Conservation (phyloP, 2,329 filamentous ascomycete species). For the Emydomyces testavorans region DNA sequence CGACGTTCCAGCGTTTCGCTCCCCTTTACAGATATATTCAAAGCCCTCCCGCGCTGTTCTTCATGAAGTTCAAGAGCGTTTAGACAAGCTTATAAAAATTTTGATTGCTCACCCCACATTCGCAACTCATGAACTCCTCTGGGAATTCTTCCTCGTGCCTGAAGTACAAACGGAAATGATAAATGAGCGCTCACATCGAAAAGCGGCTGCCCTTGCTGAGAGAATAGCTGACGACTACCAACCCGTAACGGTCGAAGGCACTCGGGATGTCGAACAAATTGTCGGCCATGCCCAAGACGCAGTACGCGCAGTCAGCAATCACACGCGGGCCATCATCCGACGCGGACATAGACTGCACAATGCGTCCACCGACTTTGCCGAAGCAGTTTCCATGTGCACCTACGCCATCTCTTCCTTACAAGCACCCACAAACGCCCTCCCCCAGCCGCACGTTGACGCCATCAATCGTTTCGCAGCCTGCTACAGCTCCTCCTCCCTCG, state of each 20-base stretch:
- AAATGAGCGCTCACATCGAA: slow-evolving; percentile 73
- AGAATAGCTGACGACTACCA: slow-evolving; percentile 81
- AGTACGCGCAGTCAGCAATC: slow-evolving; percentile 70
- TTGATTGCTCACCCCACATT: slow-evolving; percentile 85
- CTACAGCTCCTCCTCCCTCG: slow-evolving; percentile 48
- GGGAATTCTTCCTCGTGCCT: slow-evolving; percentile 97
- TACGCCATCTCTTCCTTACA: slow-evolving; percentile 42
- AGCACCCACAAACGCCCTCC: slow-evolving; percentile 50
- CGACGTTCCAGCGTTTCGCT: slow-evolving; percentile 61
- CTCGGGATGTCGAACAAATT: slow-evolving; percentile 85
- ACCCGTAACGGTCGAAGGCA: slow-evolving; percentile 57
- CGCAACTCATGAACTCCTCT: slow-evolving; percentile 89
- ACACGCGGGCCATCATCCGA: slow-evolving; percentile 70
- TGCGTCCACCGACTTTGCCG: slow-evolving; percentile 41
- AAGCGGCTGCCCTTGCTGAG: slow-evolving; percentile 71
- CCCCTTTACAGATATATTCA: slow-evolving; percentile 84
- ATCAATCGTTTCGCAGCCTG: slow-evolving; percentile 59
- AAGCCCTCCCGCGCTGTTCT: slow-evolving; percentile 79
- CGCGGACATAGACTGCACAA: slow-evolving; percentile 63
- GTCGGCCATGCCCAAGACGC: slow-evolving; percentile 83
- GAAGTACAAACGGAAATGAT: slow-evolving; percentile 86
- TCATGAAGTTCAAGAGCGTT: slow-evolving; percentile 72
- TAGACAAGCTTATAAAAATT: slow-evolving; percentile 80
- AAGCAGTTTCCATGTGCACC: slow-evolving; percentile 33
- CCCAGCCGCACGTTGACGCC: slow-evolving; percentile 54